phyloP scores from a whole-genome alignment of 2,329 filamentous ascomycete species.

The Diplocarpon rosae region DNA sequence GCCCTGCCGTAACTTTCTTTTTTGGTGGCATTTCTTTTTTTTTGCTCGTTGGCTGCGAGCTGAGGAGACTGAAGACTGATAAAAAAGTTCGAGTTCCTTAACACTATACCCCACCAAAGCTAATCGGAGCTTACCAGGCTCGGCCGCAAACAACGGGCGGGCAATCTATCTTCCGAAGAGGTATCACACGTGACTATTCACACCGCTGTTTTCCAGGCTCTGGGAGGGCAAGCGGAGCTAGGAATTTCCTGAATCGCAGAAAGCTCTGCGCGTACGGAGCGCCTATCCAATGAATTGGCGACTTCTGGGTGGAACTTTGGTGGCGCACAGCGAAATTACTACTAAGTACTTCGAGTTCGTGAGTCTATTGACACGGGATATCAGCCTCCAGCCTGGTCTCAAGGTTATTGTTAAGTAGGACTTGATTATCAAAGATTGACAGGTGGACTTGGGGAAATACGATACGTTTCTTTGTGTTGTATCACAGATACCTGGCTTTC shows the following conservation, averaged over 20 bases:
- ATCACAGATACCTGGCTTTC: too few species aligned
- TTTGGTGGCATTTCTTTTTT: conserved; percentile 17
- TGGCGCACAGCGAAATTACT: background rate
- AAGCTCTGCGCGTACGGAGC: background rate
- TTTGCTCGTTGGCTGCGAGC: background rate
- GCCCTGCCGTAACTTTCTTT: conserved; percentile 17
- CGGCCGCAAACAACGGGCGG: background rate
- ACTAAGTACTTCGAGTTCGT: background rate
- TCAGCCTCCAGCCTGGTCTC: too few species aligned
- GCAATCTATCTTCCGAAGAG: background rate
- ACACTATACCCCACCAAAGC: background rate
- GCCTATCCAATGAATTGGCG: background rate
- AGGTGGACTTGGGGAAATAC: too few species aligned
- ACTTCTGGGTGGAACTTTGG: background rate
- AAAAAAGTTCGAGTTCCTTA: conserved; percentile 1
- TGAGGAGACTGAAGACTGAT: background rate
- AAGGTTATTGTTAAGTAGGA: too few species aligned
- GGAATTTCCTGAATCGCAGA: background rate
- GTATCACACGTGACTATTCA: background rate
- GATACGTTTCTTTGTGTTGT: too few species aligned
- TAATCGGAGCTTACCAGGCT: background rate
- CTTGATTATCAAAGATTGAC: too few species aligned
- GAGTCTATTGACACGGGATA: too few species aligned
- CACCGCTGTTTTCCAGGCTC: background rate
- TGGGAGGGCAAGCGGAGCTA: too few species aligned